Evolutionary conservation across 2,329 filamentous ascomycete species (phyloP), one percentile per base, ranked within the genome.

Genomic region (Pyrenochaeta sp.): DNA sequence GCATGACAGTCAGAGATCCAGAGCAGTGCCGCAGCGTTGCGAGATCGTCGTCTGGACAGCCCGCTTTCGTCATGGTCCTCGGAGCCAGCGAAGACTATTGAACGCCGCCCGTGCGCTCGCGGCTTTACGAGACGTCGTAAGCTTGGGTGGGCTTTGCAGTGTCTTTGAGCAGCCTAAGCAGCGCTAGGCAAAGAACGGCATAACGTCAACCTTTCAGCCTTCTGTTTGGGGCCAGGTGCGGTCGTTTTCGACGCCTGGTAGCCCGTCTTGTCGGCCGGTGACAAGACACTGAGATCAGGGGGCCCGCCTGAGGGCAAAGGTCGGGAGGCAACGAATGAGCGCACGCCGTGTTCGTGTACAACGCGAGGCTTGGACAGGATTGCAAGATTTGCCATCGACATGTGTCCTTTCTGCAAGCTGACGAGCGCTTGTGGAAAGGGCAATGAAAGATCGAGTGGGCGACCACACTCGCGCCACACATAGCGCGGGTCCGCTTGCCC

Each of bases 61-160:
- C 68, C 63, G 64, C 58, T 68, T 69, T 68, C 69, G 69, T 74
- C 71, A 73, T 71, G 59, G 62, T 49, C 54, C 46, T 57, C 64
- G 66, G 54, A 56, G 58, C 65, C 61, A 66, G 64, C 67, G 62
- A 68, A 64, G 59, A 63, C 68, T 66, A 71, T 72, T 68, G 69
- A 73, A 72, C 69, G 62, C 66, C 65, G 67, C 45, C 69, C 69
- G 69, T 69, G 68, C 69, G 49, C 62, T 55, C 52, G 53, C 58
- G 59, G 47, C 48, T 54, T 54, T 61, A 64, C 61, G 60, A 67
- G 67, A 67, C 62, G 69, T 72, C 67, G 71, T 72, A 63, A 73
- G 70, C 69, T 58, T 63, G 62, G 49, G 52, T 55, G 54, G 55
- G 54, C 56, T 66, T 51, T 49, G 47, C 49, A 45, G 48, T 18